Base-by-base conservation (phyloP, 148 eudicot genomes). In the Nyssa sinensis region DNA sequence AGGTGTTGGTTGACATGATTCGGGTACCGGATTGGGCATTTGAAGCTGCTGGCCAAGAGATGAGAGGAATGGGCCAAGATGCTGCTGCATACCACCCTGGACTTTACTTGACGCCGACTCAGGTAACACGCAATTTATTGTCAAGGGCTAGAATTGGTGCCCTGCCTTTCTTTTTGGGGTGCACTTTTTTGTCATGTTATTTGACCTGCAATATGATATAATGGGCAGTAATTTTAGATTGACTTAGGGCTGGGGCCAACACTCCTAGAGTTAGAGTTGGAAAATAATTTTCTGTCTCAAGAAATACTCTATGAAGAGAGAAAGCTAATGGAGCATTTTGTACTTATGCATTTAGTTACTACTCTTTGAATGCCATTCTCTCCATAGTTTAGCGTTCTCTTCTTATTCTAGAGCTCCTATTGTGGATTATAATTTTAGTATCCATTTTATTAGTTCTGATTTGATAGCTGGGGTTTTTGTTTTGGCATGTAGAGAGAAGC, bases 21-120 rank as follows among this genome's bases (percentile, higher is more conserved):
- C 84, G 97, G 17, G 92, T 90, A 75, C 99, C 99, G 60, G 99
- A 95, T 82, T 95, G 97, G 99, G 98, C 97, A 60, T 89, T 89
- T 88, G 98, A 91, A 88, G 97, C 92, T 71, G 98, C 93, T 64
- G 99, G 94, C 60, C 98, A 89, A 76, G 99, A 93, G 83, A 80
- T 91, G 93, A 85, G 96, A 86, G 91, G 88, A 61, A 90, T 93
- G 91, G 99, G 91, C 28, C 97, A 95, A 86, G 99, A 95, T 28
- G 83, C 97, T 76, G 91, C 94, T 76, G 69, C 91, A 29, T 95
- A 93, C 74, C 89, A 86, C 33, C 96, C 97, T 1, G 94, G 97
- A 59, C 84, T 89, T 58, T 89, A 91, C 86, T 84, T 93, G 84
- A 90, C 98, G 64, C 81, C 88, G 9, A 91, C 99, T 64, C 97